These are phyloP conservation scores for Aspergillus bridgeri DNA, from an alignment of 495 filamentous ascomycete genomes.

Conservation along the genomic window DNA sequence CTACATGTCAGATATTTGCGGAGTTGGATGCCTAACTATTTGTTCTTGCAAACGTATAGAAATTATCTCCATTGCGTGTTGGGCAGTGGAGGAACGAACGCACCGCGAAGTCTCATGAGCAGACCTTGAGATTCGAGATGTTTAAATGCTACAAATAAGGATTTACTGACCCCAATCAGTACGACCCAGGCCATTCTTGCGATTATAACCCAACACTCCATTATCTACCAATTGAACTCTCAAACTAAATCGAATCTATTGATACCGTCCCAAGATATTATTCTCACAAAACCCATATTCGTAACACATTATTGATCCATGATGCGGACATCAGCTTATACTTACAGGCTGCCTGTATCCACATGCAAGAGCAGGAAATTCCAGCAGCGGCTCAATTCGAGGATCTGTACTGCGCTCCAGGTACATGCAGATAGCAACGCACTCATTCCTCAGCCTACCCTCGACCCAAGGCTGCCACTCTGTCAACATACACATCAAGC, in stretches of 20 bases:
- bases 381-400: conserved; percentile 4
- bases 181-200: too few species aligned
- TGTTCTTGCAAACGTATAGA: not conserved
- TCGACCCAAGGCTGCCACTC: conserved; percentile 31
- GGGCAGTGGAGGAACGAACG: too few species aligned
- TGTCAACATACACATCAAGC: conserved; percentile 28
- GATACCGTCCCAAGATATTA: not conserved
- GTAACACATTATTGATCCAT: not conserved
- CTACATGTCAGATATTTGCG: not conserved
- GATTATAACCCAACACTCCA: too few species aligned
- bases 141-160: too few species aligned
- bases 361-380: conserved; percentile 12
- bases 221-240: not conserved
- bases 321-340: not conserved
- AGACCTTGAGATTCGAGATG: too few species aligned
- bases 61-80: too few species aligned
- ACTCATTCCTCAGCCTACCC: conserved; percentile 29
- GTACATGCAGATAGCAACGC: conserved; percentile 38
- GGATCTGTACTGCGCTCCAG: conserved; percentile 19
- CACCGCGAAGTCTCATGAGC: too few species aligned
- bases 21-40: not conserved
- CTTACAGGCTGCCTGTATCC: conserved; percentile 1
- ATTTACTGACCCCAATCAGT: too few species aligned
- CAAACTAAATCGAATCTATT: not conserved
- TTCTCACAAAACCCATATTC: not conserved